Evolutionary conservation across 768 basidiomycete species (phyloP).

Genomic region (Podaxis pistillaris): DNA sequence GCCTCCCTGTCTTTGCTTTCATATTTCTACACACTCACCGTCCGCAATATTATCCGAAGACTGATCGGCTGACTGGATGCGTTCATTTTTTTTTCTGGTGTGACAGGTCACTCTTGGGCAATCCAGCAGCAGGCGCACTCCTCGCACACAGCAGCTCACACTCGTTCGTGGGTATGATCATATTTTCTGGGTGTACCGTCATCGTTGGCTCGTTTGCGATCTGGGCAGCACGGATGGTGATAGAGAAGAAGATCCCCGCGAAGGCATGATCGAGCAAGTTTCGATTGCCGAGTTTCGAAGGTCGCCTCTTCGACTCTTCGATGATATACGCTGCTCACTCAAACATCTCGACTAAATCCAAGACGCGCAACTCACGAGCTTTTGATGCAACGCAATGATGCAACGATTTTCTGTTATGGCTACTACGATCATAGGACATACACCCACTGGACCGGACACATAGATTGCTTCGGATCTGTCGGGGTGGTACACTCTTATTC

Average conservation of each 20-base stretch:
- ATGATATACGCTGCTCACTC: no score
- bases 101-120: slow-evolving; percentile 58
- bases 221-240: slow-evolving; percentile 45
- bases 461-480: no score
- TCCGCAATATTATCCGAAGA: neutral
- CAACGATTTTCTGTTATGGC: no score
- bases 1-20: neutral
- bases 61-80: neutral
- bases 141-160: slow-evolving; percentile 41
- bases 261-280: neutral
- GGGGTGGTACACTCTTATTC: no score
- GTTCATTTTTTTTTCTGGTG: neutral
- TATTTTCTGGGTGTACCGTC: slow-evolving; percentile 58
- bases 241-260: slow-evolving; percentile 40
- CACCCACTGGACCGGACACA: no score
- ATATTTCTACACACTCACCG: neutral
- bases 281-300: neutral
- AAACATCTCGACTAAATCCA: no score
- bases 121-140: slow-evolving; percentile 61
- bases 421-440: no score
- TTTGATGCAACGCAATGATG: no score
- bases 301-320: no score
- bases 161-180: slow-evolving; percentile 49
- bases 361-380: no score
- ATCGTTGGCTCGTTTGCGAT: slow-evolving; percentile 60